Evolutionary conservation across 495 filamentous ascomycete species (phyloP).

Genomic region (Xylaria telfairii): DNA sequence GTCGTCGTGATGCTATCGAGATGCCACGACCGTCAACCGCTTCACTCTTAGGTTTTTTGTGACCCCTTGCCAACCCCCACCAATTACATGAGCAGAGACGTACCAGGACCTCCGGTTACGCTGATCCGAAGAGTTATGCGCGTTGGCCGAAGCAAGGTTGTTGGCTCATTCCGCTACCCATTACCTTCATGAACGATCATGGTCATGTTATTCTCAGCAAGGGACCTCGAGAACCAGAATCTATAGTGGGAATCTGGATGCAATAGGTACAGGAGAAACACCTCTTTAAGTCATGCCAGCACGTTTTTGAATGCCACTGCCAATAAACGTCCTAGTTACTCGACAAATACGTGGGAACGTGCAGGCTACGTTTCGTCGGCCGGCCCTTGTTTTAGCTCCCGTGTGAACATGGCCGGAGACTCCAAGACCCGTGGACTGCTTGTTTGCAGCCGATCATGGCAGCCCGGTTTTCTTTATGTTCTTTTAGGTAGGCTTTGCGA

Average conservation of each 20-base stretch:
- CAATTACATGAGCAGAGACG: not conserved
- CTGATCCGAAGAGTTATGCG: not conserved
- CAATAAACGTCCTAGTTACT: not conserved
- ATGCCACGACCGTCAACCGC: not conserved
- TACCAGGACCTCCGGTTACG: not conserved
- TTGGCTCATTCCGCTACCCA: no score
- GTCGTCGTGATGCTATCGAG: not conserved
- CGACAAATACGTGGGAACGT: not conserved
- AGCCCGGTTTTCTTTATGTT: not conserved
- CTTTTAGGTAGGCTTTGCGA: not conserved
- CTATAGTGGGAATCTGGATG: no score
- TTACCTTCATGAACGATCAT: no score
- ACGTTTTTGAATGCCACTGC: not conserved
- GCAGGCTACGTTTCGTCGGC: conserved; percentile 4
- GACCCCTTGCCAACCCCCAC: not conserved
- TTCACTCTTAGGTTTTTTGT: not conserved
- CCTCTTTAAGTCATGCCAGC: not conserved
- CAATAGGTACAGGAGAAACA: no score
- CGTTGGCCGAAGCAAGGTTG: not conserved
- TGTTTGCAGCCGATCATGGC: not conserved
- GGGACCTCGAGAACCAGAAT: no score
- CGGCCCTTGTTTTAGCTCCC: conserved; percentile 15
- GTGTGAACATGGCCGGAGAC: conserved; percentile 3
- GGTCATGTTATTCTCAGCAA: no score
- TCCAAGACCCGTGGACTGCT: not conserved